A percentile compares a stretch with the other conserved stretches of the same genome.
Evolutionary conservation across 768 basidiomycete species (phyloP).

Genomic region (Kwoniella newhampshirensis): DNA sequence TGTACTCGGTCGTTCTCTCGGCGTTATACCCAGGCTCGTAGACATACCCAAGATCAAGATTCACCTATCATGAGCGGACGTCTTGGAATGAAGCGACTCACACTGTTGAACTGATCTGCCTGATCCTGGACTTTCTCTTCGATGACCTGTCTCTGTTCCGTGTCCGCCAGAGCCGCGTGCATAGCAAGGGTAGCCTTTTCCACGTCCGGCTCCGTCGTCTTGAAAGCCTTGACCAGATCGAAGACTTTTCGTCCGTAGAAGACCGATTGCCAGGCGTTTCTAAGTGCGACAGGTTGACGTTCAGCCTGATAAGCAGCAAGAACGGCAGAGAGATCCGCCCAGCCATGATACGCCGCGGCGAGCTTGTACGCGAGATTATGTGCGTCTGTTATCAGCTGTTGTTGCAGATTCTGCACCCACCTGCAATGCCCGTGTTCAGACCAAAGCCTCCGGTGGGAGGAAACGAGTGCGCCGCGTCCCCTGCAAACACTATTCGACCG

Average conservation of each 20-base stretch:
- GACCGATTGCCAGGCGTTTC: conserved; percentile 13
- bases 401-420: too few species aligned
- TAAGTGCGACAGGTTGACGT: conserved; percentile 12
- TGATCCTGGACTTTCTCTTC: conserved; percentile 8
- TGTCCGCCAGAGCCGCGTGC: conserved; percentile 10
- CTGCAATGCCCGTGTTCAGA: conserved; percentile 19
- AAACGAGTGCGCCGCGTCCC: conserved; percentile 20
- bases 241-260: conserved; percentile 15
- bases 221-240: conserved; percentile 13
- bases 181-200: conserved; percentile 5
- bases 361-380: too few species aligned
- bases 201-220: conserved; percentile 14
- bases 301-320: conserved; percentile 9
- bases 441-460: conserved; percentile 21
- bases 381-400: too few species aligned
- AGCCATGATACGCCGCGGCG: too few species aligned
- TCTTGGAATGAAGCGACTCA: too few species aligned
- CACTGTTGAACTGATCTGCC: conserved; percentile 14
- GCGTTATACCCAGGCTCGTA: too few species aligned
- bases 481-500: too few species aligned
- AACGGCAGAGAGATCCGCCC: neutral
- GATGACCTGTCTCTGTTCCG: conserved; percentile 1
- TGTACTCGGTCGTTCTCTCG: too few species aligned
- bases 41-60: too few species aligned
- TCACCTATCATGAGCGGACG: too few species aligned